These are phyloP conservation scores for Xylariaceae sp. DNA, from an alignment of 2,329 filamentous ascomycete genomes.

Conservation along the genomic window DNA sequence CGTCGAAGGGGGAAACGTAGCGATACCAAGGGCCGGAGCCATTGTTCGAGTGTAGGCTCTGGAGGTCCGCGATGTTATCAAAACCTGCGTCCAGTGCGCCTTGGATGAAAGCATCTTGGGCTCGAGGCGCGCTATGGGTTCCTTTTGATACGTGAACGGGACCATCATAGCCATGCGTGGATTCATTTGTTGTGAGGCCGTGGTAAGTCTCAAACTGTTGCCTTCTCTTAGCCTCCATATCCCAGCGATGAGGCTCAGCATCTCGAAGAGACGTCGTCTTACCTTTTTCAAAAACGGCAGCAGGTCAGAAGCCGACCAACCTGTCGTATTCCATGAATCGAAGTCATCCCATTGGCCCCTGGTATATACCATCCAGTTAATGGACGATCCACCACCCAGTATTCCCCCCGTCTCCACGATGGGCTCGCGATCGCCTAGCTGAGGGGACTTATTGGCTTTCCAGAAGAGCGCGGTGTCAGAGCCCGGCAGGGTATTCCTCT, in stretches of 20 bases:
- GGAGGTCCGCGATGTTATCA: too few relatives aligned
- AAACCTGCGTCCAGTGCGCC: conserved; percentile 41
- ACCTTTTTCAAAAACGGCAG: conserved; percentile 47
- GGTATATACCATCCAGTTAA: conserved; percentile 41
- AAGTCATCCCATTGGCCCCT: conserved; percentile 28
- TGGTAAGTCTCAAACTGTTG: conserved; percentile 27
- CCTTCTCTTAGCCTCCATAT: conserved; percentile 30
- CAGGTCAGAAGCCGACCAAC: conserved; percentile 30
- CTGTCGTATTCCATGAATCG: conserved; percentile 20
- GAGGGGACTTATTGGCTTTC: background rate
- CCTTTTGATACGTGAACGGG: conserved; percentile 46
- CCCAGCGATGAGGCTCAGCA: too few relatives aligned
- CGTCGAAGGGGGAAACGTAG: conserved; percentile 25
- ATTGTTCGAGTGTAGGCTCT: too few relatives aligned
- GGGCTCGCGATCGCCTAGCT: background rate
- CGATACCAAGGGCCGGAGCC: conserved; percentile 9
- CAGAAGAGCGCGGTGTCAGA: background rate
- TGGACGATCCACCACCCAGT: conserved; percentile 48
- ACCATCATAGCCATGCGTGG: conserved; percentile 44
- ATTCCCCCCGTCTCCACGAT: conserved; percentile 8
- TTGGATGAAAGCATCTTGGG: conserved; percentile 47
- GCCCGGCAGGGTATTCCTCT: background rate
- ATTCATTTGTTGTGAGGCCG: conserved; percentile 27
- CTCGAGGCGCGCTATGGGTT: conserved; percentile 35
- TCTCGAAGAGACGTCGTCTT: conserved; percentile 42